Base-by-base conservation (phyloP, 2,329 filamentous ascomycete species). In the Claviceps lovelessii region DNA sequence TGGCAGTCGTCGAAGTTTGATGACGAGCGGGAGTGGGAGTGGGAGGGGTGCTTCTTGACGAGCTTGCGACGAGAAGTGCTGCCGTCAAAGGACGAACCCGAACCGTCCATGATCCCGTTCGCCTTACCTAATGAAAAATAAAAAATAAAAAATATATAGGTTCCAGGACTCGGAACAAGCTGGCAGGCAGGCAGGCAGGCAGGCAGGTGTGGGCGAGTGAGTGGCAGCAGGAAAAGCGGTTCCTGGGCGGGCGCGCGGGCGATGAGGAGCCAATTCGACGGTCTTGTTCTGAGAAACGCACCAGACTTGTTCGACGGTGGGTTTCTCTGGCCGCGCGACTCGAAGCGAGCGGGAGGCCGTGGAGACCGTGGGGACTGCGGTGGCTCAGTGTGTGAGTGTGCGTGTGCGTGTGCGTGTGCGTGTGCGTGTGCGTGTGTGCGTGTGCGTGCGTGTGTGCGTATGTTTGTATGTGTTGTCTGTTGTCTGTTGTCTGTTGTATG, bases 11-110 rank as follows among this genome's bases (percentile, higher is more conserved):
- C 76, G 71, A 76, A 69, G 65, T 71, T 73, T 64, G 72, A 73
- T 51, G 70, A 75, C 59, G 75, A 72, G 60, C 71, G 69, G 55
- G 66, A 72, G 64, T 77, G 72, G 59, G 54, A 48, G 46, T 57
- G 54, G 6, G 72, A 70, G 51, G 77, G 78, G 55, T 78, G 78
- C 67, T 80, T 81, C 73, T 85, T 84, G 65, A 78, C 78, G 60
- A 85, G 77, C 66, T 72, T 75, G 70, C 80, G 79, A 70, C 81
- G 79, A 60, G 78, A 73, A 57, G 74, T 75, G 63, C 63, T 70
- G 70, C 71, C 70, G 70, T 71, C 71, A 64, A 70, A 67, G 61
- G 68, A 63, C 64, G 67, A 67, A 63, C 68, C 68, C 62, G 67
- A 70, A 65, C 67, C 68, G 67, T 76, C 74, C 74, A 77, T 77